phyloP scores from a whole-genome alignment of 2,329 filamentous ascomycete genomes.

The Ophiocordyceps camponoti-saundersi region DNA sequence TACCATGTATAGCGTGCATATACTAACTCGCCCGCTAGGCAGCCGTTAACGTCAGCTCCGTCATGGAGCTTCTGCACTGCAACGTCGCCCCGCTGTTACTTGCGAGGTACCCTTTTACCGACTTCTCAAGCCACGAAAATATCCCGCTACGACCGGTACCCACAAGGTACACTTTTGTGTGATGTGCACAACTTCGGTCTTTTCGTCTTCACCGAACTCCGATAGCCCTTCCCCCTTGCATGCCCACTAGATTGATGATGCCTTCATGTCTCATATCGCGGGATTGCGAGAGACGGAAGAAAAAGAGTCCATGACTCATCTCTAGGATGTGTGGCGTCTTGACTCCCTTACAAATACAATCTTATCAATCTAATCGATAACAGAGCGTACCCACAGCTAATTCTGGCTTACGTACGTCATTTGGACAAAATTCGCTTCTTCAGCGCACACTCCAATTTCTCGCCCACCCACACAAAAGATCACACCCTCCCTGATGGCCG shows the following conservation, averaged over 20 bases:
- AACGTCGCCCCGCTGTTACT: neutral
- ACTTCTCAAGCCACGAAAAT: neutral
- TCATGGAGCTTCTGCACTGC: neutral
- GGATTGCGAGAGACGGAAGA: too few relatives aligned
- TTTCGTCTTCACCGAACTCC: neutral
- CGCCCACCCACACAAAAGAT: neutral
- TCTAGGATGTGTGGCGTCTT: neutral
- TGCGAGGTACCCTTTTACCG: neutral
- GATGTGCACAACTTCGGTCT: neutral
- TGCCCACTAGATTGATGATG: neutral
- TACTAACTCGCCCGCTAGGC: neutral
- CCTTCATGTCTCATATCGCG: too few relatives aligned
- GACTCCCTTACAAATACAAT: neutral
- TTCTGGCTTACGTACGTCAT: neutral
- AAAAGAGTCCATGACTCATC: neutral
- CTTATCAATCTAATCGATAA: neutral
- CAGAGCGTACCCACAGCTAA: neutral
- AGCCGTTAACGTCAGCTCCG: neutral
- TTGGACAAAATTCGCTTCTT: neutral
- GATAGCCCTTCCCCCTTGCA: neutral
- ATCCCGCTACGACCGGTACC: neutral
- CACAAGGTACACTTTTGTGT: too few relatives aligned
- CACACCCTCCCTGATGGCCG: slow-evolving; percentile 40
- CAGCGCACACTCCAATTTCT: neutral
- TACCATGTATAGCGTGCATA: too few relatives aligned